A percentile compares a stretch with the other conserved stretches of the same genome.
Conservation (phyloP, 371 early-diverging fungal genomes). For the Dinochytrium kinnereticum region DNA sequence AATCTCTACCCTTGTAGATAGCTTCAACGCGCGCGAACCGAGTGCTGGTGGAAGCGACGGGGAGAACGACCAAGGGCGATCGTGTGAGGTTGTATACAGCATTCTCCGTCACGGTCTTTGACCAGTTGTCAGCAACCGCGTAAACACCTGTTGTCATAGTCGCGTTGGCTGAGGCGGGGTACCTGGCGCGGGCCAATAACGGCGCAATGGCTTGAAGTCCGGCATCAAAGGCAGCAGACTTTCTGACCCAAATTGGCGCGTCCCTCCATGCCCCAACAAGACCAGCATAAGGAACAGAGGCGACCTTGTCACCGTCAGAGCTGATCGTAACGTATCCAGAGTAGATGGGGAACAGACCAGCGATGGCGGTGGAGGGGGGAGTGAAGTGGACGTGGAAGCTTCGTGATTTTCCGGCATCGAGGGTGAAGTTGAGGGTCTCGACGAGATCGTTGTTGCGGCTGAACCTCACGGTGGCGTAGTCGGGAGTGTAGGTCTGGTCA, state of each 20-base stretch:
- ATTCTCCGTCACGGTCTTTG: neutral
- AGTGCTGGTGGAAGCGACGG: slow-evolving; percentile 14
- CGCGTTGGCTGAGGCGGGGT: neutral
- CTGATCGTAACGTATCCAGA: slow-evolving; percentile 23
- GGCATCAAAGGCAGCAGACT: neutral
- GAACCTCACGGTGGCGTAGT: slow-evolving; percentile 26
- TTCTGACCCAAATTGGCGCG: slow-evolving; percentile 12
- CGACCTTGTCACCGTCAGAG: neutral
- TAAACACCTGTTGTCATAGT: neutral
- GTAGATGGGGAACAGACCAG: slow-evolving; percentile 30
- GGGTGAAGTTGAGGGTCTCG: slow-evolving; percentile 5
- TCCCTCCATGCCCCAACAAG: slow-evolving; percentile 20
- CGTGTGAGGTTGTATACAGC: neutral
- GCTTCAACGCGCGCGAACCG: slow-evolving; percentile 12
- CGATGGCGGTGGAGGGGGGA: slow-evolving; percentile 24
- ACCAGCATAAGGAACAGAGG: slow-evolving; percentile 30
- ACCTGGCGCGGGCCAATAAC: neutral
- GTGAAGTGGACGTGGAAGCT: slow-evolving; percentile 23
- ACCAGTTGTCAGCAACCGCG: neutral
- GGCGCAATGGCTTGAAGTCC: neutral
- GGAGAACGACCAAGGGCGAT: neutral
- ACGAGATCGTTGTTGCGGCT: neutral
- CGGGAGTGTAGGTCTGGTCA: slow-evolving; percentile 19
- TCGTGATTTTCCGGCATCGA: slow-evolving; percentile 21
- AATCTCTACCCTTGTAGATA: slow-evolving; percentile 10